phyloP scores from a whole-genome alignment of 768 basidiomycete species.

The Psilocybe cyanescens region DNA sequence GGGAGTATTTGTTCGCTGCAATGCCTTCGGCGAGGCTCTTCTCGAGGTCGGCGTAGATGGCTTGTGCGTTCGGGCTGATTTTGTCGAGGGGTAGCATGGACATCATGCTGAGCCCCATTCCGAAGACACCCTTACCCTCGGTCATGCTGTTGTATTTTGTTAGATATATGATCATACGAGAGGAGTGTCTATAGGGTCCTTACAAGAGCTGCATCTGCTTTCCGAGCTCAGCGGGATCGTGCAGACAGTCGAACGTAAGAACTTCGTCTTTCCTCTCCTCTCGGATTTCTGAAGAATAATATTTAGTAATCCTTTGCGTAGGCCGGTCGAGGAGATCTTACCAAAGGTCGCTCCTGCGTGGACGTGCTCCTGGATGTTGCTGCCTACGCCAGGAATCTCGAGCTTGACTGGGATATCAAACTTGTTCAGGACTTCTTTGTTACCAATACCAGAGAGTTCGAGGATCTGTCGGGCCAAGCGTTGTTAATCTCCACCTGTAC shows the following conservation, averaged over 20 bases:
- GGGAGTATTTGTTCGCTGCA: not conserved
- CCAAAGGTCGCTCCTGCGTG: slow-evolving; percentile 3
- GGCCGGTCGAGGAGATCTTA: not conserved
- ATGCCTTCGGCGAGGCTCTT: slow-evolving; percentile 1
- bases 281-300: not conserved
- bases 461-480: not conserved
- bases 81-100: slow-evolving; percentile 1
- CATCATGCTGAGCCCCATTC: slow-evolving; percentile 3
- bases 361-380: slow-evolving; percentile 6
- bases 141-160: not conserved
- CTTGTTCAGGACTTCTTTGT: slow-evolving; percentile 2
- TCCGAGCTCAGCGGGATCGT: slow-evolving; percentile 3
- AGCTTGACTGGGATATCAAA: slow-evolving; percentile 1
- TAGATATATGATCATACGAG: not conserved
- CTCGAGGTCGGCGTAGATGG: slow-evolving; percentile 6
- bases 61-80: slow-evolving; percentile 1
- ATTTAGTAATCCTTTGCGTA: too few species aligned
- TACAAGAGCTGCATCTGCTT: slow-evolving; percentile 6
- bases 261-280: not conserved
- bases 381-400: slow-evolving; percentile 3
- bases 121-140: slow-evolving; percentile 5
- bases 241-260: slow-evolving; percentile 5
- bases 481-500: not conserved
- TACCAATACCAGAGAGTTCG: slow-evolving; percentile 6
- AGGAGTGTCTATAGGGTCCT: not conserved